These are phyloP conservation scores for Phytophthora syringae DNA, from an alignment of 352 stramenopile species.

Conservation along the genomic window DNA sequence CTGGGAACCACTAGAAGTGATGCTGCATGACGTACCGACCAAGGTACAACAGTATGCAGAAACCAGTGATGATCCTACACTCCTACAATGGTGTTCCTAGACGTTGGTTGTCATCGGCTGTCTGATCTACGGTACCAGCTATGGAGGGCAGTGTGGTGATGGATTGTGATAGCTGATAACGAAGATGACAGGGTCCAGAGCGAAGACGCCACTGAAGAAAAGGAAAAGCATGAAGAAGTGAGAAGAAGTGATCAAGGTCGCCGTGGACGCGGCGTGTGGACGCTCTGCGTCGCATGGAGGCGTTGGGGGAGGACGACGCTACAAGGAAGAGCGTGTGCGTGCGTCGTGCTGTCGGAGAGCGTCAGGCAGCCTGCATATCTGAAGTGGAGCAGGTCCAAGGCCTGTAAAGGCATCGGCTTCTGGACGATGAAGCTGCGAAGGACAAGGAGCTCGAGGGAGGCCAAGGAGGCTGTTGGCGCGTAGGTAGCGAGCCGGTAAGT, in stretches of 20 bases:
- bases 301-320: not conserved
- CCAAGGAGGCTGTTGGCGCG: too few species aligned
- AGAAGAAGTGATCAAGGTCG: not conserved
- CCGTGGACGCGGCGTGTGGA: not conserved
- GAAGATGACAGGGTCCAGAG: too few species aligned
- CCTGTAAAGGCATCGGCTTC: not conserved
- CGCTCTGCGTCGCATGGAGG: not conserved
- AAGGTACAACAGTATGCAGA: slow-evolving; percentile 8
- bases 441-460: not conserved
- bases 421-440: not conserved
- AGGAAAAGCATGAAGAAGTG: not conserved
- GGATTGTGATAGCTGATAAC: too few species aligned
- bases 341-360: too few species aligned
- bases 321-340: not conserved
- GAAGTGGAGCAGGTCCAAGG: slow-evolving; percentile 4
- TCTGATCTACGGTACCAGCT: too few species aligned
- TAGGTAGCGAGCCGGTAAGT: too few species aligned
- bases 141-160: too few species aligned
- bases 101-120: too few species aligned
- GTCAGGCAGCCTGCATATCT: too few species aligned
- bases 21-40: not conserved
- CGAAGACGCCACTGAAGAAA: too few species aligned
- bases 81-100: too few species aligned
- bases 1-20: slow-evolving; percentile 9
- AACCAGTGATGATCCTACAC: too few species aligned